phyloP scores from a whole-genome alignment of 345 rosid genomes.

The Aquilaria yunnanensis region DNA sequence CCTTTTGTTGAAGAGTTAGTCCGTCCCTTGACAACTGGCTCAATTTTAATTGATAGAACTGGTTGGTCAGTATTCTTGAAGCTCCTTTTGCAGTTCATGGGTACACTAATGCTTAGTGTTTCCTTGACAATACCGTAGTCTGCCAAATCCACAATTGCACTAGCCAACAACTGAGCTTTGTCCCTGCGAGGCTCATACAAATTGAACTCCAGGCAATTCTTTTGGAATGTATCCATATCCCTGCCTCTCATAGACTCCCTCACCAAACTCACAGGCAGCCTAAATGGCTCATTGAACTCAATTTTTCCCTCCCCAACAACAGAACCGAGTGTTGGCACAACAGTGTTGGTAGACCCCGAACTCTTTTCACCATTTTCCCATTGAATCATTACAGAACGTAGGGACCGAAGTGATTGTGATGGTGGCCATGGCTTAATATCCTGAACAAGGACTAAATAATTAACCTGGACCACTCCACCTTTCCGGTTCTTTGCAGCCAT shows the following conservation, averaged over 20 bases:
- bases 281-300: conserved; percentile 74
- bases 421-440: conserved; percentile 99
- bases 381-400: conserved; percentile 76
- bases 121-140: conserved; percentile 65
- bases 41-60: conserved; percentile 50
- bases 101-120: conserved; percentile 38
- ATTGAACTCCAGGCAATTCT: conserved; percentile 63
- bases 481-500: conserved; percentile 51
- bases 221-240: conserved; percentile 46
- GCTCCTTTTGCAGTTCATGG: conserved; percentile 73
- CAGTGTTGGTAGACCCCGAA: conserved; percentile 60
- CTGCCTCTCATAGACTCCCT: conserved; percentile 60
- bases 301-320: conserved; percentile 76
- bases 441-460: conserved; percentile 63
- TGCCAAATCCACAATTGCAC: conserved; percentile 68
- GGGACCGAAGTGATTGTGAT: conserved; percentile 76
- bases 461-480: conserved; percentile 42
- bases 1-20: conserved; percentile 35
- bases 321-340: conserved; percentile 71
- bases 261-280: conserved; percentile 55
- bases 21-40: conserved; percentile 38
- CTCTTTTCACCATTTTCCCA: conserved; percentile 84
- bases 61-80: conserved; percentile 70
- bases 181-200: conserved; percentile 91
- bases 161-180: conserved; percentile 71